These are phyloP conservation scores for Russula foetens DNA, from an alignment of 768 basidiomycete genomes.

Conservation along the genomic window DNA sequence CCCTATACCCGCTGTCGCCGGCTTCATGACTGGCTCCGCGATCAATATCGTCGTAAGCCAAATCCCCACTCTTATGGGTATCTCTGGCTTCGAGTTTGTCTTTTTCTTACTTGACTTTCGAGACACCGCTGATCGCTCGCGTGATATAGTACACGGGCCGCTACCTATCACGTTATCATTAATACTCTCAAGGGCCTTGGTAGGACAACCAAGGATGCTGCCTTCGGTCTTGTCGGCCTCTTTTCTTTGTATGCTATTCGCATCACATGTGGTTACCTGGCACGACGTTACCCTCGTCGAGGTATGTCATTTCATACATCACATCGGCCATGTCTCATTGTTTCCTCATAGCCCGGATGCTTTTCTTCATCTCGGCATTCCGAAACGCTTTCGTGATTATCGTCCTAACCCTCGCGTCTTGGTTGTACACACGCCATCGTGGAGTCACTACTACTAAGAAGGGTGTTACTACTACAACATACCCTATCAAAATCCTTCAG, in stretches of 20 bases:
- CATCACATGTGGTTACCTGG: conserved; percentile 40
- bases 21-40: conserved; percentile 98
- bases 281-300: conserved; percentile 52
- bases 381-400: conserved; percentile 86
- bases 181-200: conserved; percentile 84
- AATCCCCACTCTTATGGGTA: conserved; percentile 84
- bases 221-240: conserved; percentile 79
- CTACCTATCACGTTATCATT: conserved; percentile 85
- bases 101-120: not conserved
- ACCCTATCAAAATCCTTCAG: conserved; percentile 77
- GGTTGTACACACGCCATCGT: conserved; percentile 69
- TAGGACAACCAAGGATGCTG: conserved; percentile 68
- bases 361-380: conserved; percentile 73
- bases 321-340: not conserved
- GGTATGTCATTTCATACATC: conserved; percentile 31
- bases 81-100: conserved; percentile 71
- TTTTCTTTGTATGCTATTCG: conserved; percentile 63
- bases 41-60: conserved; percentile 86
- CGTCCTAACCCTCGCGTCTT: conserved; percentile 79
- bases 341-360: conserved; percentile 42
- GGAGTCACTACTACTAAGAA: conserved; percentile 38
- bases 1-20: conserved; percentile 73
- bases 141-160: conserved; percentile 61
- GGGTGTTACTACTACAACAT: too few species aligned
- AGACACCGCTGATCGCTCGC: conserved; percentile 1